Percentiles rank a stretch among this genome's conserved stretches.
Conservation (phyloP, 441 rosid genomes). For the Populus hybrid region DNA sequence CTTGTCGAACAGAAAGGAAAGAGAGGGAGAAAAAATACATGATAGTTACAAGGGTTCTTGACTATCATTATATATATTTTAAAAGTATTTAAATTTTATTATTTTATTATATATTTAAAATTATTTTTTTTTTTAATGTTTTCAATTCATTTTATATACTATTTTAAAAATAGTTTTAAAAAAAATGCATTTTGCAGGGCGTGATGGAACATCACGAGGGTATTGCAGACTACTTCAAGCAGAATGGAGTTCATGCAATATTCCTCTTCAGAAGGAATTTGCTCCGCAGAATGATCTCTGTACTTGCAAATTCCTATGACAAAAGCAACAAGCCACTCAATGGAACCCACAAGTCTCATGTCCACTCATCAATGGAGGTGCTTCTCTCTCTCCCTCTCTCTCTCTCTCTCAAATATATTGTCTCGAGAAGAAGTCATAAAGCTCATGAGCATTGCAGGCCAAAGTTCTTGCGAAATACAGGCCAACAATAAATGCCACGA, state of each 20-base stretch:
- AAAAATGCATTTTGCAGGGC: constrained; percentile 29
- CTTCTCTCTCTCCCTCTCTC: too few species aligned
- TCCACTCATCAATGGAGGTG: constrained; percentile 49
- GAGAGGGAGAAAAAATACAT: too few species aligned
- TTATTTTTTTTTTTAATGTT: too few species aligned
- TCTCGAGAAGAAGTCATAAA: background rate
- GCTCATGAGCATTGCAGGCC: constrained; percentile 34
- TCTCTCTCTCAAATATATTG: background rate
- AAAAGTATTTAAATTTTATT: too few species aligned
- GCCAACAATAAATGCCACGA: constrained; percentile 38
- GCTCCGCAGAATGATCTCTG: constrained; percentile 49
- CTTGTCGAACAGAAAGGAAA: too few species aligned
- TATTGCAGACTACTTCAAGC: constrained; percentile 47
- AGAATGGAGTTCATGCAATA: constrained; percentile 45
- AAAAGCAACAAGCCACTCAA: constrained; percentile 39
- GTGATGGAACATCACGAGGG: constrained; percentile 45
- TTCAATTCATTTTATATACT: too few species aligned
- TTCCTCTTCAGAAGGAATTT: constrained; percentile 54
- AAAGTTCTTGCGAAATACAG: constrained; percentile 39
- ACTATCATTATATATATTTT: too few species aligned
- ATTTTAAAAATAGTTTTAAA: too few species aligned
- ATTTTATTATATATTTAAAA: too few species aligned
- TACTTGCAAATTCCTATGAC: constrained; percentile 53
- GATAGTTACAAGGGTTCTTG: too few species aligned
- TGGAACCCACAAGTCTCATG: constrained; percentile 69